Evolutionary conservation across 306 rosid species (phyloP), one percentile per base, ranked within the genome.

Genomic region (Vicia villosa): DNA sequence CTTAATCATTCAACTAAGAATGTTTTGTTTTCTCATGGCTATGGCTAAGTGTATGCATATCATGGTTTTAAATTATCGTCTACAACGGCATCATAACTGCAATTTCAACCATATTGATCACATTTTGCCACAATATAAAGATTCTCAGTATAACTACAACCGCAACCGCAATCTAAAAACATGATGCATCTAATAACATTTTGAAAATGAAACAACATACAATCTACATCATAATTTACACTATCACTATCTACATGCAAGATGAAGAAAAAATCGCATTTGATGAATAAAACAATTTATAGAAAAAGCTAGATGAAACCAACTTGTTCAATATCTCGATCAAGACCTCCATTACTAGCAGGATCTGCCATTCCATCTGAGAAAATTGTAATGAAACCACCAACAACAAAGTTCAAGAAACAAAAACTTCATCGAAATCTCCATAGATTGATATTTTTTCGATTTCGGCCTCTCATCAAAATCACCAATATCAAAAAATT

Each of bases 361-460:
- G 63, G 98, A 87, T 89, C 84, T 82, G 96, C 91, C 98, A 86
- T 92, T 88, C 96, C 98, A 89, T 92, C 87, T 89, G 95, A 84
- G 68, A 87, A 36, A 45, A 8, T 51, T 60, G 81, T 52, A 71
- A 75, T 76, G 81, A 82, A 82, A 79, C 77, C 69, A 59, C 68
- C 68, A 22, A 75, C 69, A 68, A 77, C 78, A 64, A 79, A 85
- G 82, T 78, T 83, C 80, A 69, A 83, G 81, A 78, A 82, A 73
- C 84, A 82, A 63, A 49, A 81, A 79, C 49, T 82, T 87, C 88
- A 82, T 89, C 82, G 79, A 80, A 73, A 80, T 86, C 96, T 89
- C 88, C 96, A 86, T 92, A 75, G 92, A 83, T 76, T 67, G 86
- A 37, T 84, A 55, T 63, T 82, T 58, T 85, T 70, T 76, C 80